phyloP scores from a whole-genome alignment of 805 yeast species.

The Metschnikowia lochheadii region DNA sequence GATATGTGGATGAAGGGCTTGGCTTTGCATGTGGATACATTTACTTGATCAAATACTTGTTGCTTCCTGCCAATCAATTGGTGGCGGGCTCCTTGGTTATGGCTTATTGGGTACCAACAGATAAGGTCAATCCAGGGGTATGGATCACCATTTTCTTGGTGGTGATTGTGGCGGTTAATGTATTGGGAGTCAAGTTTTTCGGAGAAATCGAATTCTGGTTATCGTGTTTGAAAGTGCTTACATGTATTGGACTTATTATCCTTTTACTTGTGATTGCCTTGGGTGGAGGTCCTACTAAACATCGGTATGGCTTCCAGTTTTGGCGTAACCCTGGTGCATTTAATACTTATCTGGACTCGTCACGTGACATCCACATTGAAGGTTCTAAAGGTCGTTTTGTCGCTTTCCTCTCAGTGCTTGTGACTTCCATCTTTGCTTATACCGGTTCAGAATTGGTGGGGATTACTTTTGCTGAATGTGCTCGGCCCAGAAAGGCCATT shows the following conservation, averaged over 20 bases:
- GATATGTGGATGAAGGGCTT: slow-evolving; percentile 62
- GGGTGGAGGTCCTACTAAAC: slow-evolving; percentile 77
- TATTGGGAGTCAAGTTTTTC: slow-evolving; percentile 48
- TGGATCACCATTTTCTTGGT: slow-evolving; percentile 38
- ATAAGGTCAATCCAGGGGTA: slow-evolving; percentile 51
- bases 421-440: slow-evolving; percentile 65
- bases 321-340: slow-evolving; percentile 71
- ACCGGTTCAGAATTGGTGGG: slow-evolving; percentile 70
- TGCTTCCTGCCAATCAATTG: slow-evolving; percentile 60
- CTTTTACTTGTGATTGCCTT: slow-evolving; percentile 59
- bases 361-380: slow-evolving; percentile 30
- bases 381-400: slow-evolving; percentile 55
- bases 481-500: slow-evolving; percentile 59
- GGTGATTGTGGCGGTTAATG: slow-evolving; percentile 37
- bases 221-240: slow-evolving; percentile 58
- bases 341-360: slow-evolving; percentile 42
- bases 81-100: slow-evolving; percentile 57
- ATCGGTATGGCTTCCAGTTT: slow-evolving; percentile 67
- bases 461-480: slow-evolving; percentile 70
- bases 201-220: slow-evolving; percentile 52
- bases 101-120: slow-evolving; percentile 49
- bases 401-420: slow-evolving; percentile 58
- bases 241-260: slow-evolving; percentile 64
- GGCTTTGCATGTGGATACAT: slow-evolving; percentile 70
- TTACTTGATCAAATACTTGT: slow-evolving; percentile 51